Percentiles rank a stretch among this genome's conserved stretches.
These are phyloP conservation scores for Leccinum pachyderme DNA, from an alignment of 1,284 basidiomycete species.

Conservation along the genomic window DNA sequence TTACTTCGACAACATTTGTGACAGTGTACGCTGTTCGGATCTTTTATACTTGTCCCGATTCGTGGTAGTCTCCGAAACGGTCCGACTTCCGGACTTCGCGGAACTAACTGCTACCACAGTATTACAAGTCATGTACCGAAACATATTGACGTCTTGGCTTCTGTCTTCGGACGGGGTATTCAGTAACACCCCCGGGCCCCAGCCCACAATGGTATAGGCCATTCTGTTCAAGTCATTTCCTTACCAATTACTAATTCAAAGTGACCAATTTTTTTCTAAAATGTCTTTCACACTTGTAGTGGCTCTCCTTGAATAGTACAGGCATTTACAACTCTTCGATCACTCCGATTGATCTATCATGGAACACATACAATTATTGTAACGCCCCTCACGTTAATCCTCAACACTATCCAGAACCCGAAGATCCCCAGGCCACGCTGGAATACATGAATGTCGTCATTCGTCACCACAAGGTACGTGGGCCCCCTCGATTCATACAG, in stretches of 20 bases:
- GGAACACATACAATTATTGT: slow-evolving; percentile 56
- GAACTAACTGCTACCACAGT: not conserved
- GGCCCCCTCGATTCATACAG: not conserved
- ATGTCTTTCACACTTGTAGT: slow-evolving; percentile 5
- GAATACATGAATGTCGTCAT: slow-evolving; percentile 45
- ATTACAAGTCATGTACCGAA: not conserved
- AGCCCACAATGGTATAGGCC: slow-evolving; percentile 14
- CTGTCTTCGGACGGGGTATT: not conserved
- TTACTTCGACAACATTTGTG: not conserved
- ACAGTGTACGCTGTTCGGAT: no score
- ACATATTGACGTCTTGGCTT: not conserved
- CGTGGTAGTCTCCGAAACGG: not conserved
- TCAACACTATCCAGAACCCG: slow-evolving; percentile 36
- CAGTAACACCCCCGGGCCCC: slow-evolving; percentile 4
- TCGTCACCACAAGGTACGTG: slow-evolving; percentile 48
- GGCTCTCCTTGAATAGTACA: slow-evolving; percentile 2
- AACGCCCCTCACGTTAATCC: slow-evolving; percentile 51
- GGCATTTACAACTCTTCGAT: slow-evolving; percentile 42
- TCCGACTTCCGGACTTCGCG: not conserved
- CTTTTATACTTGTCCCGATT: not conserved
- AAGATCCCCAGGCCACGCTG: slow-evolving; percentile 28
- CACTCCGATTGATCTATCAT: slow-evolving; percentile 40
- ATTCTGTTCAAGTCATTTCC: not conserved
- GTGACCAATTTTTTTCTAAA: not conserved
- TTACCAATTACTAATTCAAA: not conserved